These are phyloP conservation scores for Gillenia trifoliata DNA, from an alignment of 306 rosid genomes.

Conservation along the genomic window DNA sequence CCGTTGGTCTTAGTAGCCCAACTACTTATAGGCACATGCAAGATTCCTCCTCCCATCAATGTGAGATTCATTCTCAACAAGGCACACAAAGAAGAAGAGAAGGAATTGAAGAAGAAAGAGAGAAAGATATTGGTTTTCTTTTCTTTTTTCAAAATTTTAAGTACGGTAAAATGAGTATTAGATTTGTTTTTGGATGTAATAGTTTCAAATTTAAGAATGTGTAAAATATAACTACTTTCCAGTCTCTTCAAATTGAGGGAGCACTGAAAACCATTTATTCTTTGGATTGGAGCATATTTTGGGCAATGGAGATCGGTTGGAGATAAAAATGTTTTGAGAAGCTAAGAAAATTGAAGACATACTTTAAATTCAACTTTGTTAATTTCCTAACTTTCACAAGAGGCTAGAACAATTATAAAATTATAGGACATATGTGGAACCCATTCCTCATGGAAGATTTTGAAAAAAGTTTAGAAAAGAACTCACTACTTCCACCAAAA, in stretches of 20 bases:
- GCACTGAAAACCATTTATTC: neutral
- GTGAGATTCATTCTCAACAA: too few relatives aligned
- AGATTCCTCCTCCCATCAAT: too few relatives aligned
- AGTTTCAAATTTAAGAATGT: neutral
- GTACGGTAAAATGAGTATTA: neutral
- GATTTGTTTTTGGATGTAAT: neutral
- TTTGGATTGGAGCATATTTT: neutral
- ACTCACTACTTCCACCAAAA: too few relatives aligned
- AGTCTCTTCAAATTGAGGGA: neutral
- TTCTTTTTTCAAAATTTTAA: too few relatives aligned
- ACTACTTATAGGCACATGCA: too few relatives aligned
- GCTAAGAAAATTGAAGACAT: neutral
- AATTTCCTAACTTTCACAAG: neutral
- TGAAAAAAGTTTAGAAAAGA: too few relatives aligned
- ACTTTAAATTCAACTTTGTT: neutral
- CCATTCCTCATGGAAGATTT: too few relatives aligned
- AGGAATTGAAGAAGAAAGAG: neutral
- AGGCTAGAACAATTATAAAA: neutral
- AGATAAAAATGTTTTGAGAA: neutral
- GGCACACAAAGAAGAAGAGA: neutral
- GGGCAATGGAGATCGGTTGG: neutral
- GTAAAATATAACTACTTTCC: neutral
- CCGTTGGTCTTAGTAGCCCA: too few relatives aligned
- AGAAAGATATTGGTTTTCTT: neutral
- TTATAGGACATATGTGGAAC: neutral